Percentiles rank a stretch among this genome's conserved stretches.
phyloP scores from a whole-genome alignment of 1,284 basidiomycete genomes.

The Ganoderma lingzhi region DNA sequence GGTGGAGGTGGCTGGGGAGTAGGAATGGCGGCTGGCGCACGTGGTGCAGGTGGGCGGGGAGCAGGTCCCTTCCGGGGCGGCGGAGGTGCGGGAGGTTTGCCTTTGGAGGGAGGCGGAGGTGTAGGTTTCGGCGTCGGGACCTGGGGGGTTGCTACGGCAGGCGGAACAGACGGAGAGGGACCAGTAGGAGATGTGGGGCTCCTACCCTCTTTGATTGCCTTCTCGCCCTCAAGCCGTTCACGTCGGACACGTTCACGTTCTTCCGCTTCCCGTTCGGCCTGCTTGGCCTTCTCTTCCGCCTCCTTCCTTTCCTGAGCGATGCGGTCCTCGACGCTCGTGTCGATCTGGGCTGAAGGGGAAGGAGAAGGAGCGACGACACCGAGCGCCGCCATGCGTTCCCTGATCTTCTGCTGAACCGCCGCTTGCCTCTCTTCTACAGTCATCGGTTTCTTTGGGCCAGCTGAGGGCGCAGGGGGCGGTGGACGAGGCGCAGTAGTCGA shows the following conservation, averaged over 20 bases:
- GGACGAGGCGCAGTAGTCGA: conserved; percentile 37
- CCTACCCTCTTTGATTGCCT: conserved; percentile 60
- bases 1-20: conserved; percentile 40
- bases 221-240: conserved; percentile 75
- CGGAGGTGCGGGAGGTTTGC: conserved; percentile 53
- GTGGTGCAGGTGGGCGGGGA: conserved; percentile 41
- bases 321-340: conserved; percentile 83
- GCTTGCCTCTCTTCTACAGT: conserved; percentile 86
- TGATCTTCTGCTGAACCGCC: conserved; percentile 84
- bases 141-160: conserved; percentile 39
- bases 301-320: conserved; percentile 86
- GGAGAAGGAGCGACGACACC: conserved; percentile 71
- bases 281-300: conserved; percentile 81
- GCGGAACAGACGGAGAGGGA: conserved; percentile 43
- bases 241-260: conserved; percentile 75
- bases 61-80: conserved; percentile 49
- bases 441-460: conserved; percentile 73
- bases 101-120: conserved; percentile 45
- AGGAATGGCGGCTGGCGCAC: conserved; percentile 36
- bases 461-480: conserved; percentile 57
- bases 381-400: conserved; percentile 88
- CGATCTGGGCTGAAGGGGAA: conserved; percentile 59
- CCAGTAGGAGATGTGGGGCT: conserved; percentile 46
- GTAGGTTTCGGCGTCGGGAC: conserved; percentile 41
- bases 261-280: conserved; percentile 81